Base-by-base conservation (phyloP, 2,329 filamentous ascomycete genomes). In the Biscogniauxia mediterranea region DNA sequence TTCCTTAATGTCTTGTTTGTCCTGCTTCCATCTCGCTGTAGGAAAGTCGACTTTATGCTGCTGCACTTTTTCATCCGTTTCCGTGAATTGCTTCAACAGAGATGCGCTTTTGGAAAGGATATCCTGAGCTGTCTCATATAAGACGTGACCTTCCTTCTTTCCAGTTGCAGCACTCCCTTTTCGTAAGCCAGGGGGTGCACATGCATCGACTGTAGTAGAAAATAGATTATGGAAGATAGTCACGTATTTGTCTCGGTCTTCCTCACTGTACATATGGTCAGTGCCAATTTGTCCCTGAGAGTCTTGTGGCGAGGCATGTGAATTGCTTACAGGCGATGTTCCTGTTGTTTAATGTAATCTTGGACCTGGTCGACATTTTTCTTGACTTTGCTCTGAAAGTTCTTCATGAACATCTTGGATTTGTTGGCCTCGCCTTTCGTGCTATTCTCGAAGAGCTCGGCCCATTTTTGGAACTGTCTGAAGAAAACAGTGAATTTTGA, bases 1-100 rank as follows among this genome's bases (percentile, higher is more conserved):
- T 15, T 73, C 70, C 53, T 69, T 70, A 42, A 75, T 68, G 9
- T 73, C 69, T 32, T 70, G 59, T 46, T 71, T 71, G 58, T 78
- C 76, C 55, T 74, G 63, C 58, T 72, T 68, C 76, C 75, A 77
- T 26, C 55, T 65, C 20, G 65, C 65, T 13, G 63, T 63, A 2
- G 72, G 72, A 6, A 71, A 63, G 3, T 66, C 63, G 23, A 73
- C 42, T 25, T 69, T 67, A 5, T 68, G 61, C 7, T 61, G 58
- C 56, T 69, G 62, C 13, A 71, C 65, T 32, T 64, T 66, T 54
- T 67, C 63, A 13, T 75, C 71, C 7, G 66, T 66, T 13, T 66
- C 64, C n/a, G 67, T 67, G 62, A 76, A 72, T 9, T 68, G 67
- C 11, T 66, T 61, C 15, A 77, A 60, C 2, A 78, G 68, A 2